Base-by-base conservation (phyloP, 2,329 filamentous ascomycete genomes). In the Lecanosticta acicola region DNA sequence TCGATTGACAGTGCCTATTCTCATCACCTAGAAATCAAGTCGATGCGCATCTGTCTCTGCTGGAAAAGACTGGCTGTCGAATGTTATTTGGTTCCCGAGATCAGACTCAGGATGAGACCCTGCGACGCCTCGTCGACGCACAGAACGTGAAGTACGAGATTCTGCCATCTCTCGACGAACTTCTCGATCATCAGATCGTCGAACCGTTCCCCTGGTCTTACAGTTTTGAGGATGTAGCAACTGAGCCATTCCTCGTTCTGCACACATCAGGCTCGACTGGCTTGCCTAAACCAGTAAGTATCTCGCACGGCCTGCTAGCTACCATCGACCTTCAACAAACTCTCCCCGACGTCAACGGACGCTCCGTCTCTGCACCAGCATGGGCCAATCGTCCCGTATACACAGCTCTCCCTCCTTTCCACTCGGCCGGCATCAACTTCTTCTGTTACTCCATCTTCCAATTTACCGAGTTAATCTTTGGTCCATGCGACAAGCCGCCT, bases 251-350 rank as follows among this genome's bases (percentile, higher is more conserved):
- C 2, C 48, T 53, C n/a, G 45, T 35, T 1, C 32, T 52, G 9
- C 51, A 54, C 19, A 51, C 51, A 5, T 46, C 46, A 8, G 52
- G 52, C 4, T 40, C 32, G 14, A 54, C 52, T 14, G 52, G 49
- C 4, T 10, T 46, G 4, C 52, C 52, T 4, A 54, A 54, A 29
- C 49, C 52, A 4, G 39, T 54, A 17, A 39, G 40, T 17, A 35
- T 48, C 39, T 43, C 41, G 17, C 50, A 53, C 36, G 50, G 50
- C 21, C 43, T 43, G n/a, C 14, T 32, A 11, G 39, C 46, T 8
- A 42, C 50, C 1, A 53, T 53, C 39, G 47, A 50, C 3, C 44
- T 43, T 14, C 46, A 42, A 47, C 45, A 50, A 43, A 38, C 34
- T 11, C 14, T 50, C n/a, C 36, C 47, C 5, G 39, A 48, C 1